These are phyloP conservation scores for Metschnikowia cerradonensis DNA, from an alignment of 805 yeast species.

Conservation along the genomic window DNA sequence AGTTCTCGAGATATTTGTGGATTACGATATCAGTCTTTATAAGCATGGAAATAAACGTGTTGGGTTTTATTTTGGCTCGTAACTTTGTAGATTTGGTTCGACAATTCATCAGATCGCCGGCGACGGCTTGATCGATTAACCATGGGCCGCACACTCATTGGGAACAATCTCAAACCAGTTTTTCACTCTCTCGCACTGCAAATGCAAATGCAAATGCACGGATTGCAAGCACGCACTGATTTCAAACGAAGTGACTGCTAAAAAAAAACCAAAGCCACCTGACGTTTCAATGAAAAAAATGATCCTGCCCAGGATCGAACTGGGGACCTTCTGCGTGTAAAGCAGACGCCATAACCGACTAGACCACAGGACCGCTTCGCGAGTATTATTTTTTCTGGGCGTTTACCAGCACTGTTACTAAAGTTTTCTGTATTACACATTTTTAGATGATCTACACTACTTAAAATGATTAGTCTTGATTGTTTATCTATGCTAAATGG, in stretches of 20 bases:
- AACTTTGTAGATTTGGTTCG: conserved; percentile 14
- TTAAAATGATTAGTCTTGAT: neutral
- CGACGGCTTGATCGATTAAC: conserved; percentile 14
- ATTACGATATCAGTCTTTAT: conserved; percentile 12
- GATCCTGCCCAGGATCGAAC: conserved; percentile 99
- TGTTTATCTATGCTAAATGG: neutral
- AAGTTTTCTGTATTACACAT: no score
- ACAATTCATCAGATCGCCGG: conserved; percentile 15
- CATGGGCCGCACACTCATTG: conserved; percentile 7
- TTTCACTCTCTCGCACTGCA: neutral
- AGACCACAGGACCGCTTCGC: conserved; percentile 88
- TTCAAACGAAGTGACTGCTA: neutral
- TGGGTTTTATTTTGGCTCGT: conserved; percentile 12
- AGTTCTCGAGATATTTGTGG: conserved; percentile 3
- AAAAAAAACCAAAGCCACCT: no score
- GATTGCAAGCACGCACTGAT: neutral
- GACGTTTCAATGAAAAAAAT: conserved; percentile 21
- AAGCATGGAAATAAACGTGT: conserved; percentile 8
- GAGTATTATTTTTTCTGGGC: rapidly evolving
- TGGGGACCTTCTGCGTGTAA: conserved; percentile 99
- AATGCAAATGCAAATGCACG: neutral
- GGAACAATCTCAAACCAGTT: neutral
- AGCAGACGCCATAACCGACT: conserved; percentile 99
- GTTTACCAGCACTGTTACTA: no score
- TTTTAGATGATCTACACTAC: neutral